phyloP scores from a whole-genome alignment of 73 alveolate genomes.

The Blepharisma japonicum region DNA sequence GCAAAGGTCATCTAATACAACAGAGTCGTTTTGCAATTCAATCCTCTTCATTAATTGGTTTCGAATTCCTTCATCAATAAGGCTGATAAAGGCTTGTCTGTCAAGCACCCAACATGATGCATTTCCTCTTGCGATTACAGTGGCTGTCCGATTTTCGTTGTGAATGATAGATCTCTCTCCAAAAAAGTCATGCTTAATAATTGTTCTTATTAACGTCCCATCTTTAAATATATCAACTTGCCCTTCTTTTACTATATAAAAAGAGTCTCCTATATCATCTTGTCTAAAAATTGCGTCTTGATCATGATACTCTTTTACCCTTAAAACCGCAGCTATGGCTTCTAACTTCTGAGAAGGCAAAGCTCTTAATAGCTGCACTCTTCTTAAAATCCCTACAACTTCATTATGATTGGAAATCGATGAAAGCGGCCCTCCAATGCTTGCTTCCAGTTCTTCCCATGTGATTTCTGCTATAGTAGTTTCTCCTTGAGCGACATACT shows the following conservation, averaged over 20 bases:
- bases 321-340: slow-evolving; percentile 37
- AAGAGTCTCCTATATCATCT: slow-evolving; percentile 78
- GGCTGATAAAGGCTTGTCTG: slow-evolving; percentile 31
- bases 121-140: slow-evolving; percentile 52
- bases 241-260: slow-evolving; percentile 73
- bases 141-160: slow-evolving; percentile 55
- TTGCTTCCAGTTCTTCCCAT: slow-evolving; percentile 14
- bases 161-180: slow-evolving; percentile 48
- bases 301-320: slow-evolving; percentile 41
- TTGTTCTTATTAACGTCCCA: slow-evolving; percentile 49
- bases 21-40: slow-evolving; percentile 49
- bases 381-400: slow-evolving; percentile 33
- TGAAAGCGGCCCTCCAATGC: slow-evolving; percentile 19
- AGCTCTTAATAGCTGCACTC: slow-evolving; percentile 45
- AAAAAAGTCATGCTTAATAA: slow-evolving; percentile 55
- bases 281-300: slow-evolving; percentile 63
- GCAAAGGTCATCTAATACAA: slow-evolving; percentile 44
- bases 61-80: slow-evolving; percentile 43
- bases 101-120: slow-evolving; percentile 37
- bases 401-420: slow-evolving; percentile 23
- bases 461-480: not conserved
- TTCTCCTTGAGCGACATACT: slow-evolving; percentile 18
- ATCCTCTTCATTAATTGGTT: slow-evolving; percentile 41
- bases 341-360: slow-evolving; percentile 46
- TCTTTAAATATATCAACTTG: slow-evolving; percentile 61